These are phyloP conservation scores for Suillus hirtellus DNA, from an alignment of 768 basidiomycete genomes.

Conservation along the genomic window DNA sequence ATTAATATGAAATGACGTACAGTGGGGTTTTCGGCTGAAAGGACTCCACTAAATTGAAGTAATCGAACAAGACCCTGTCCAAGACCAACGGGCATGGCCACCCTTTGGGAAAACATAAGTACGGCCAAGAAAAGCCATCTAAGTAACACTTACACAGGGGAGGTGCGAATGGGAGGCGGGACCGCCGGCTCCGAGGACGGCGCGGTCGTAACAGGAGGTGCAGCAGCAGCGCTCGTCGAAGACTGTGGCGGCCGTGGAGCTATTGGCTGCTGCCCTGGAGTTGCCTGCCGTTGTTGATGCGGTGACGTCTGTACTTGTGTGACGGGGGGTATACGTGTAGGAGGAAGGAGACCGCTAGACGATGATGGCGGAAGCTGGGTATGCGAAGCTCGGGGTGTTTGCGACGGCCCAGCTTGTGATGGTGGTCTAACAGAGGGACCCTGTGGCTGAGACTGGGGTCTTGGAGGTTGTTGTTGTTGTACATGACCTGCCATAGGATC, in stretches of 20 bases:
- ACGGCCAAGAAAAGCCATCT: background rate
- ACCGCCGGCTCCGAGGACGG: slow-evolving; percentile 33
- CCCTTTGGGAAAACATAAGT: slow-evolving; percentile 21
- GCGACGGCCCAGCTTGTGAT: slow-evolving; percentile 48
- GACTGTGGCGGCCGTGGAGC: slow-evolving; percentile 38
- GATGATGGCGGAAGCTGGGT: slow-evolving; percentile 36
- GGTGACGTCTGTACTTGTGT: slow-evolving; percentile 37
- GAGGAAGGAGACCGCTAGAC: slow-evolving; percentile 19
- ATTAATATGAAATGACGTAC: slow-evolving; percentile 35
- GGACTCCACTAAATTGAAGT: slow-evolving; percentile 67
- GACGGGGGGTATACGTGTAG: slow-evolving; percentile 37
- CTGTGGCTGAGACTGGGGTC: slow-evolving; percentile 65
- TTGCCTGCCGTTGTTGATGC: slow-evolving; percentile 34
- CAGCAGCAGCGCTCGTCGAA: slow-evolving; percentile 16
- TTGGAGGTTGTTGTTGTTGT: slow-evolving; percentile 40
- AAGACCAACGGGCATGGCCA: slow-evolving; percentile 41
- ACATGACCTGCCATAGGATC: slow-evolving; percentile 45
- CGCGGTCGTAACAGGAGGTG: slow-evolving; percentile 25
- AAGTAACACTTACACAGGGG: slow-evolving; percentile 33
- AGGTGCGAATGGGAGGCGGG: slow-evolving; percentile 32
- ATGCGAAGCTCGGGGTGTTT: slow-evolving; percentile 46
- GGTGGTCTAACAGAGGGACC: slow-evolving; percentile 48
- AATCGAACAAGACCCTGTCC: slow-evolving; percentile 69
- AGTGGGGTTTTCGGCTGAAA: slow-evolving; percentile 53
- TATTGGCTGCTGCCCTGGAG: slow-evolving; percentile 37